These are phyloP conservation scores for Lichtheimia ramosa DNA, from an alignment of 371 early-diverging fungal species.

Conservation along the genomic window DNA sequence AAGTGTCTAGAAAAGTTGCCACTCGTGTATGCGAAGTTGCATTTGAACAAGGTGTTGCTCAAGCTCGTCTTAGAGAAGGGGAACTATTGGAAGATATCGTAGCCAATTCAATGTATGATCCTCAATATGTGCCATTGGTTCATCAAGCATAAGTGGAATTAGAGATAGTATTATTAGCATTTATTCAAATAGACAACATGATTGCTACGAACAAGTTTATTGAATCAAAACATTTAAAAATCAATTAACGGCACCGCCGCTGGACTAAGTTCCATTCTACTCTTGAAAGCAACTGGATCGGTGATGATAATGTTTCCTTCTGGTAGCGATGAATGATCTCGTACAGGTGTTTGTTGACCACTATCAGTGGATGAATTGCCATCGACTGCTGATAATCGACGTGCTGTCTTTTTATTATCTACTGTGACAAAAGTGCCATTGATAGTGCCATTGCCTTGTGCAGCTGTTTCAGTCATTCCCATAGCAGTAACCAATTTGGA, in stretches of 20 bases:
- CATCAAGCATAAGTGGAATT: constrained; percentile 20
- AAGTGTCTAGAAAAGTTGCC: constrained; percentile 55
- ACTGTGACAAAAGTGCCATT: constrained; percentile 47
- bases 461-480: constrained; percentile 27
- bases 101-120: constrained; percentile 51
- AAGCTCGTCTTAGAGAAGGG: constrained; percentile 44
- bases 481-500: constrained; percentile 41
- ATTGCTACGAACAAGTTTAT: not conserved
- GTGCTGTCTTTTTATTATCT: constrained; percentile 43
- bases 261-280: constrained; percentile 50
- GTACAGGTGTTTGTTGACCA: constrained; percentile 16
- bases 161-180: constrained; percentile 1
- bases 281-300: constrained; percentile 57
- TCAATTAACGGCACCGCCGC: constrained; percentile 46
- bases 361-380: constrained; percentile 16
- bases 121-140: constrained; percentile 63
- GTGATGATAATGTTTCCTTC: constrained; percentile 43
- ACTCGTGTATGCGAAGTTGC: constrained; percentile 64
- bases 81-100: constrained; percentile 51
- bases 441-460: constrained; percentile 6
- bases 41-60: constrained; percentile 55
- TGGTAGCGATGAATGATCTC: constrained; percentile 29
- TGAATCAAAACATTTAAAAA: constrained; percentile 11
- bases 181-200: not conserved
- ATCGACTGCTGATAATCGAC: constrained; percentile 33